Evolutionary conservation across 192 early-diverging fungal genomes (phyloP), one percentile per base, ranked within the genome.

Genomic region (Linnemannia exigua): DNA sequence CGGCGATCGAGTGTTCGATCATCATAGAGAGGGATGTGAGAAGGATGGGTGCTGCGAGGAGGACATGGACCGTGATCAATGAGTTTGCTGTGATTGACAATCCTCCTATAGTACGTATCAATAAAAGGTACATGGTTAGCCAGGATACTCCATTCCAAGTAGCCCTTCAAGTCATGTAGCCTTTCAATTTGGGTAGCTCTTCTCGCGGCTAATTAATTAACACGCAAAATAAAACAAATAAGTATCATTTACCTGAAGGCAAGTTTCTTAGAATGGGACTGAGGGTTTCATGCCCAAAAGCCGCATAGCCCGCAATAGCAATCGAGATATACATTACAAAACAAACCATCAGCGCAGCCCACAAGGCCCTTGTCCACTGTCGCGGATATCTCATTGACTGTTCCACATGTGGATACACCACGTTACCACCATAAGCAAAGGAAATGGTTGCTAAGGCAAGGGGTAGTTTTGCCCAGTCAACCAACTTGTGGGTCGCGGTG

Each of bases 391-490:
- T 88, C 96, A 97, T 96, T 58, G 91, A 89, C 2, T 90, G 88
- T 75, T 97, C 95, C 6, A 95, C 92, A 74, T 97, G 94, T 3
- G 96, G 93, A 69, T 96, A 97, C 14, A 96, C 94, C 28, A 93
- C 94, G 35, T 95, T 95, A 7, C 95, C 96, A 46, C 92, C 84
- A 67, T 90, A 96, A n/a, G 93, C 92, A 77, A 95, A 96, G 22
- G 91, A 88, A 77, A 96, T 93, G 6, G 93, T 92, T 9, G 93
- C 93, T 3, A 96, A 84, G 0, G 94, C 92, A 12, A 92, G 82
- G 2, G 95, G 94, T 33, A 96, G 82, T 72, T 88, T 88, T 17
- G 79, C 37, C 80, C 89, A 92, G 63, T 90, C 83, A 7, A 91
- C 91, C 22, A 82, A 14, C 48, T 79, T 82, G 36, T 89, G 88